phyloP scores from a whole-genome alignment of 83 land plant species.

The Picea abies region DNA sequence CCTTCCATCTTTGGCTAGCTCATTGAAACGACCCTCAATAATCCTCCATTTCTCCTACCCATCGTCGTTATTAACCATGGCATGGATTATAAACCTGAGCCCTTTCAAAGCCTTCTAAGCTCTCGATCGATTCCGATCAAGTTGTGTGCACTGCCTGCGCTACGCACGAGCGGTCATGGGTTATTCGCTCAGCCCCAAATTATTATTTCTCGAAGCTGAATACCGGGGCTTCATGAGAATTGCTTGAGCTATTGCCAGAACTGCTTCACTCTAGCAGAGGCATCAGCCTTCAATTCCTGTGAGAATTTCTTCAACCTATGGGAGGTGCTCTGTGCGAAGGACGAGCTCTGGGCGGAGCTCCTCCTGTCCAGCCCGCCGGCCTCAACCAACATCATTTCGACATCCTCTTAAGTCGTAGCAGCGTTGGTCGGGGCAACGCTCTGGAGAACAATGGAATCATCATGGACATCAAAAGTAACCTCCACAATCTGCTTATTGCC shows the following conservation, averaged over 20 bases:
- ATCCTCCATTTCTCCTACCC: conserved; percentile 52
- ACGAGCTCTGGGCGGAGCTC: conserved; percentile 11
- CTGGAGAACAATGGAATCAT: conserved; percentile 38
- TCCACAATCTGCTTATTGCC: conserved; percentile 36
- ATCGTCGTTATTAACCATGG: not conserved
- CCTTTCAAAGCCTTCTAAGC: conserved; percentile 81
- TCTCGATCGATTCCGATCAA: conserved; percentile 56
- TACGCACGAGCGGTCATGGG: conserved; percentile 17
- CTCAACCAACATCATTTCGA: conserved; percentile 38
- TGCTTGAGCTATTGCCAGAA: conserved; percentile 45
- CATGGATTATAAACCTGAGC: conserved; percentile 73
- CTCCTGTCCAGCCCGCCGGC: conserved; percentile 8
- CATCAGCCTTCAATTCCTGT: conserved; percentile 36
- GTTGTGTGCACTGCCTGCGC: conserved; percentile 38
- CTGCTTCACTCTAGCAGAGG: conserved; percentile 56
- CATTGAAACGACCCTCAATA: conserved; percentile 69
- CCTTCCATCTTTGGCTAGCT: conserved; percentile 29
- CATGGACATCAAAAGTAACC: conserved; percentile 53
- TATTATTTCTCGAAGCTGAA: conserved; percentile 17
- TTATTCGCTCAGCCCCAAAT: not conserved
- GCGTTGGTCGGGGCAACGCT: conserved; percentile 33
- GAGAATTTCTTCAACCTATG: conserved; percentile 23
- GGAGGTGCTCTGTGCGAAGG: conserved; percentile 13
- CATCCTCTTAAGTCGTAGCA: not conserved
- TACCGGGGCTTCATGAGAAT: conserved; percentile 5